Evolutionary conservation across 2,329 filamentous ascomycete genomes (phyloP).

Genomic region (Talaromyces verruculosus): DNA sequence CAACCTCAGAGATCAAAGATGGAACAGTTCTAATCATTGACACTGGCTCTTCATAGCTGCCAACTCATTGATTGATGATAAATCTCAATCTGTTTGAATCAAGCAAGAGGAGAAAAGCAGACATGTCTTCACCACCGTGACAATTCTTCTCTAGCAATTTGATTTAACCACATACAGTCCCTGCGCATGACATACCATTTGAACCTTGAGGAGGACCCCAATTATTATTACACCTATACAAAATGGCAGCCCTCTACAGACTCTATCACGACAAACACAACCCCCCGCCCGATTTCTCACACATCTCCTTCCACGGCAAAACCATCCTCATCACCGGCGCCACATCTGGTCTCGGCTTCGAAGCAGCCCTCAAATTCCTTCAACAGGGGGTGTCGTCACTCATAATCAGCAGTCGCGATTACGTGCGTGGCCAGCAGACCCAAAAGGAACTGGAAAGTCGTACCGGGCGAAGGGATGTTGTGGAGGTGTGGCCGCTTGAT

Average conservation of each 20-base stretch:
- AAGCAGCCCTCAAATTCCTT: constrained; percentile 51
- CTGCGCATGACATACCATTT: too few species aligned
- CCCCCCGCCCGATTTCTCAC: constrained; percentile 38
- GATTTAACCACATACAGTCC: not conserved
- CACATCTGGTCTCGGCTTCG: constrained; percentile 53
- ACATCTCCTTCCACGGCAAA: constrained; percentile 45
- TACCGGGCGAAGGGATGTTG: constrained; percentile 33
- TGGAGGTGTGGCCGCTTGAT: constrained; percentile 50
- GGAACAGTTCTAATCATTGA: not conserved
- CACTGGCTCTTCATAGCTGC: not conserved
- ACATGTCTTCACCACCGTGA: not conserved
- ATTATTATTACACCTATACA: not conserved
- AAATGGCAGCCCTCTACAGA: constrained; percentile 17
- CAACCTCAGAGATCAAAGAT: not conserved
- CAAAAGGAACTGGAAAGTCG: constrained; percentile 41
- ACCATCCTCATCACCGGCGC: constrained; percentile 53
- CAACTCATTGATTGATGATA: not conserved
- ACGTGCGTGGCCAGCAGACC: constrained; percentile 44
- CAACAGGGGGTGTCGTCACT: constrained; percentile 44
- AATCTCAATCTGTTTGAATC: not conserved
- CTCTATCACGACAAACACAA: constrained; percentile 24
- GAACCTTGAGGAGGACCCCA: not conserved
- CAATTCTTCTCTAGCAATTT: too few species aligned
- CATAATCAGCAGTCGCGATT: constrained; percentile 49
- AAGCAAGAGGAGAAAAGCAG: not conserved